Evolutionary conservation across 2,329 filamentous ascomycete species (phyloP), one percentile per base, ranked within the genome.

Genomic region (Colletotrichum sp.): DNA sequence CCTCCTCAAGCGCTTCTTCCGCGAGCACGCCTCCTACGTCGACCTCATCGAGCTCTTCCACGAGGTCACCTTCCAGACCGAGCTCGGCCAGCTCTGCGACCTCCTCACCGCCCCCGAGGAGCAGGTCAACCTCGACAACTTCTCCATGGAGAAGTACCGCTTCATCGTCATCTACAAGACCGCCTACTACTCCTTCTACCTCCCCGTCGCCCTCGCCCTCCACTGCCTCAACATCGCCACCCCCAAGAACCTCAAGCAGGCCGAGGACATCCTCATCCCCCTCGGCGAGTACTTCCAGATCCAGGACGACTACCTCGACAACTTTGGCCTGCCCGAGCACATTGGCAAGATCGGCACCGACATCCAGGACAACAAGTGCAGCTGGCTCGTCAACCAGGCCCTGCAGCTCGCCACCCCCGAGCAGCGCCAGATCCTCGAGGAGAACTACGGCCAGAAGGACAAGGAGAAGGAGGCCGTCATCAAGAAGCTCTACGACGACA

Each of bases 151-250:
- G 77, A 99, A 98, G 90, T 98, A 98, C 90, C 93, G 90, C 81
- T 99, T 99, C 90, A 99, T 99, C 83, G 97, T 99, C 88, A 95
- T 98, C 87, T 99, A 98, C 93, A 99, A 99, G 93, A 99, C 97
- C 28, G 96, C 97, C 68, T 99, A 98, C 90, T 99, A 99, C 90
- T 98, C 95, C 83, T 99, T 99, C 91, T 99, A 99, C 89, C 94
- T 99, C 16, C 97, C 97, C 75, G 96, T 99, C 72, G 96, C 96
- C 12, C 92, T 99, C 60, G 95, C 97, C 7, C 90, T 99, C 81
- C 90, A 96, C 89, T 94, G 96, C 87, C 92, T 96, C 80, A 93
- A 95, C 83, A 90, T 96, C 76, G 97, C 96, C 26, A 97, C 95
- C 10, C 92, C 93, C 32, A 92, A 94, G 87, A 99, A 98, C 89